Conservation (phyloP, 1,284 basidiomycete genomes). For the Athelia psychrophila region DNA sequence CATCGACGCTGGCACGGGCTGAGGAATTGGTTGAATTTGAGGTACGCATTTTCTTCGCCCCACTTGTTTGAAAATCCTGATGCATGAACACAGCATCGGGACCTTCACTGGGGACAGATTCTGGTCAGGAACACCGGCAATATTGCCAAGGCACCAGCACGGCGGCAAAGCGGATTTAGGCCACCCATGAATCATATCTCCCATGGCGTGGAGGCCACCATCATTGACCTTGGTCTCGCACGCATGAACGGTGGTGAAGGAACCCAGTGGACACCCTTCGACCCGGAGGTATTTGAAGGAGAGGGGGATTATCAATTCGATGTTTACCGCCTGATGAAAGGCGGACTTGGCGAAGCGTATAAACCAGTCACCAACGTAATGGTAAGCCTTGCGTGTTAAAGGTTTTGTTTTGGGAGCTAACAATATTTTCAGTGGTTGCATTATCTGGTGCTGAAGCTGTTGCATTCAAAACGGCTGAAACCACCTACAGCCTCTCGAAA, state of each 20-base stretch:
- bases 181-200: constrained; percentile 56
- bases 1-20: constrained; percentile 71
- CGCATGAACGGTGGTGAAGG: constrained; percentile 60
- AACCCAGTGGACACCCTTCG: constrained; percentile 75
- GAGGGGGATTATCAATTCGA: constrained; percentile 94
- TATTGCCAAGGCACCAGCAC: constrained; percentile 23
- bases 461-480: constrained; percentile 66
- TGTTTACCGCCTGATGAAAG: constrained; percentile 87
- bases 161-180: constrained; percentile 23
- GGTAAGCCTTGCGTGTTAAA: constrained; percentile 38
- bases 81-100: constrained; percentile 72
- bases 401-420: not conserved
- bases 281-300: constrained; percentile 82
- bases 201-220: constrained; percentile 71
- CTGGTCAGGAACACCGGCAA: constrained; percentile 59
- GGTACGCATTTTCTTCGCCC: constrained; percentile 47
- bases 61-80: not conserved
- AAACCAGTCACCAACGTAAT: constrained; percentile 86
- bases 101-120: constrained; percentile 98
- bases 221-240: constrained; percentile 95
- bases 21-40: constrained; percentile 84
- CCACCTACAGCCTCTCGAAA: constrained; percentile 39
- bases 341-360: constrained; percentile 53
- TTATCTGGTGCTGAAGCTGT: constrained; percentile 70
- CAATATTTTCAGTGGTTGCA: constrained; percentile 40